Evolutionary conservation across 2,329 filamentous ascomycete genomes (phyloP).

Genomic region (Rhynchosporium agropyri): DNA sequence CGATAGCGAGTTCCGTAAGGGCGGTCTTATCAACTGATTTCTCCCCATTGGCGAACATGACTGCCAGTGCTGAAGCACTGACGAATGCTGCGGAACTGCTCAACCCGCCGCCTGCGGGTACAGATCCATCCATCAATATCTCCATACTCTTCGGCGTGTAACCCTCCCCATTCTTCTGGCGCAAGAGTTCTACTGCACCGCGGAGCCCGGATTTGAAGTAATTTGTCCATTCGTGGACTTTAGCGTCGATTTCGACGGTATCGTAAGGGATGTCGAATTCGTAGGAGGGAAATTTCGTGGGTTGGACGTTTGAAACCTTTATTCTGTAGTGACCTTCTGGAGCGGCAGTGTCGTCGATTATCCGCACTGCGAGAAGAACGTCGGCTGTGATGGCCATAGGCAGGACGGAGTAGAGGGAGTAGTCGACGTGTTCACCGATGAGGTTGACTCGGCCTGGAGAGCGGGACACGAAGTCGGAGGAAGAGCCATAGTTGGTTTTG

Average conservation of each 20-base stretch:
- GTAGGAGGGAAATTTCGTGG: slow-evolving; percentile 72
- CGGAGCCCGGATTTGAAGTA: slow-evolving; percentile 94
- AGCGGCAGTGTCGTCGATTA: slow-evolving; percentile 50
- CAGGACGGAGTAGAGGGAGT: slow-evolving; percentile 92
- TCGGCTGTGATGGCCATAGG: slow-evolving; percentile 95
- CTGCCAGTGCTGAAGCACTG: slow-evolving; percentile 84
- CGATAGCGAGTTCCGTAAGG: slow-evolving; percentile 88
- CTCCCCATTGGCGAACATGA: slow-evolving; percentile 83
- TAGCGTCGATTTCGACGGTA: slow-evolving; percentile 79
- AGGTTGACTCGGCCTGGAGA: slow-evolving; percentile 97
- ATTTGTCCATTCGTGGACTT: slow-evolving; percentile 91
- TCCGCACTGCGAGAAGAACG: slow-evolving; percentile 78
- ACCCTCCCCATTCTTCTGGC: slow-evolving; percentile 60
- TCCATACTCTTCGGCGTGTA: slow-evolving; percentile 79
- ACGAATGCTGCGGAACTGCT: slow-evolving; percentile 95
- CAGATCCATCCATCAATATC: slow-evolving; percentile 85
- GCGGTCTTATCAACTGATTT: slow-evolving; percentile 83
- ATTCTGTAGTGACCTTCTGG: slow-evolving; percentile 63
- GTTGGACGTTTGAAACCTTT: slow-evolving; percentile 78
- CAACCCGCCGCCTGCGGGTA: slow-evolving; percentile 88
- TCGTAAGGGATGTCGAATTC: slow-evolving; percentile 71
- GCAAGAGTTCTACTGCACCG: slow-evolving; percentile 78
- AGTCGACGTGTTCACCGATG: slow-evolving; percentile 99
- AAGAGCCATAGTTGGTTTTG: slow-evolving; percentile 66
- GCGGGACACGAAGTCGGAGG: slow-evolving; percentile 79